Evolutionary conservation across 2,329 filamentous ascomycete genomes (phyloP), one percentile per base, ranked within the genome.

Genomic region (Cladosporium sp.): DNA sequence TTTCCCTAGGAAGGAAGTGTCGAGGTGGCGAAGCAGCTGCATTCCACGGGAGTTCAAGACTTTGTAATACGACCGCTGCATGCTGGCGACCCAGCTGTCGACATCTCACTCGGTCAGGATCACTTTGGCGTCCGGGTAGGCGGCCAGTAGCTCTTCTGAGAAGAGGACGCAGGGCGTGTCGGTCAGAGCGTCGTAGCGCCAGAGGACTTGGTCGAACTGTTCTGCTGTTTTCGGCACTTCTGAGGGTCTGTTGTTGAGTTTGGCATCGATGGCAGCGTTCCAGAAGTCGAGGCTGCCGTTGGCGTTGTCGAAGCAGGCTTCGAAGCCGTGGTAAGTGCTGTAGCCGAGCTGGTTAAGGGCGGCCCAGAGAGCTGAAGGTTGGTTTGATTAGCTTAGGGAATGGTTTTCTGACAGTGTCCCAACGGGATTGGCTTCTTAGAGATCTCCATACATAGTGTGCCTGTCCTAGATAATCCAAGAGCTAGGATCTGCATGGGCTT

Each of bases 41-140:
- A 40, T 25, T 2, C 36, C 36, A 5, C 19, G 20, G 3, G 36
- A 45, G 11, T 15, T 20, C n/a, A 55, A 15, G 12, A 45, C 39
- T 25, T 11, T 55, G 40, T 45, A 34, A 9, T 36, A 45, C 5
- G 39, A 34, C 5, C 34, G 40, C 36, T 40, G 40, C 54, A 49
- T 47, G 30, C 30, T 37, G 2, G 5, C 36, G 5, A 49, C 52
- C 66, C 65, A 66, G 5, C 38, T 54, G 3, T 64, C 59, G 8
- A 59, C 55, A 15, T 66, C 61, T 3, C 64, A 55, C 20, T 61
- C 59, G 2, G 64, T 66, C 5, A 65, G 51, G 6, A 66, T 57
- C 2, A 66, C 60, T 52, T 64, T 62, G 14, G 61, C 64, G 12
- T 65, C 55, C 3, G 64, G 64, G 39, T 66, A 66, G 4, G 64